A percentile compares a stretch with the other conserved stretches of the same genome.
Evolutionary conservation across 1,284 basidiomycete genomes (phyloP).

Genomic region (Sanghuangporus baumii): DNA sequence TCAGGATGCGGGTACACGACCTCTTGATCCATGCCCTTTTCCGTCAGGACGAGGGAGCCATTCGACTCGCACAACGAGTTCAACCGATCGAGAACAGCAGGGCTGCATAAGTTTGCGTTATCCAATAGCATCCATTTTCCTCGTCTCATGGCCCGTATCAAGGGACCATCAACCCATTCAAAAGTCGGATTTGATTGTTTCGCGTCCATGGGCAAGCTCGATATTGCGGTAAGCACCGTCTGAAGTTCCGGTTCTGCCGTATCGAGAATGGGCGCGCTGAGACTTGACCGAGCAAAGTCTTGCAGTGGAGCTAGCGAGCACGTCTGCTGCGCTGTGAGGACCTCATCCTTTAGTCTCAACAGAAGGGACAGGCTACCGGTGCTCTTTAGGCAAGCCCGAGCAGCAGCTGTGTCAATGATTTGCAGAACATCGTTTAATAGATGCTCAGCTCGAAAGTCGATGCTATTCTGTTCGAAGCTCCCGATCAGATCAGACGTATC

Average conservation of each 20-base stretch:
- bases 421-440: conserved; percentile 38
- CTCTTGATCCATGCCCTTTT: conserved; percentile 82
- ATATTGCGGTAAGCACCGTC: neutral
- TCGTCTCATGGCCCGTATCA: conserved; percentile 79
- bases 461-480: conserved; percentile 89
- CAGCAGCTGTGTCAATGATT: conserved; percentile 30
- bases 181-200: conserved; percentile 52
- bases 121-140: conserved; percentile 93
- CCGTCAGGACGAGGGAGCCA: conserved; percentile 80
- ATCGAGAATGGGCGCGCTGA: neutral
- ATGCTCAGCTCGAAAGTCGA: conserved; percentile 33
- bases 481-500: conserved; percentile 95
- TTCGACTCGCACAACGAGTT: conserved; percentile 93
- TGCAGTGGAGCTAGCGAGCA: neutral
- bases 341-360: neutral
- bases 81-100: conserved; percentile 93
- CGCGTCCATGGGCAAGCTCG: neutral
- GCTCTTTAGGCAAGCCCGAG: neutral
- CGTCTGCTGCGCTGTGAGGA: neutral
- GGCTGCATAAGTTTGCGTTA: conserved; percentile 91
- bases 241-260: neutral
- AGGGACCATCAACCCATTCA: conserved; percentile 96
- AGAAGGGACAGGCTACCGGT: neutral
- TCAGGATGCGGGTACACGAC: conserved; percentile 78
- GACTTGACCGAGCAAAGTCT: neutral